A percentile compares a stretch with the other conserved stretches of the same genome.
phyloP scores from a whole-genome alignment of 805 yeast species.

The Schwanniomyces sp. region DNA sequence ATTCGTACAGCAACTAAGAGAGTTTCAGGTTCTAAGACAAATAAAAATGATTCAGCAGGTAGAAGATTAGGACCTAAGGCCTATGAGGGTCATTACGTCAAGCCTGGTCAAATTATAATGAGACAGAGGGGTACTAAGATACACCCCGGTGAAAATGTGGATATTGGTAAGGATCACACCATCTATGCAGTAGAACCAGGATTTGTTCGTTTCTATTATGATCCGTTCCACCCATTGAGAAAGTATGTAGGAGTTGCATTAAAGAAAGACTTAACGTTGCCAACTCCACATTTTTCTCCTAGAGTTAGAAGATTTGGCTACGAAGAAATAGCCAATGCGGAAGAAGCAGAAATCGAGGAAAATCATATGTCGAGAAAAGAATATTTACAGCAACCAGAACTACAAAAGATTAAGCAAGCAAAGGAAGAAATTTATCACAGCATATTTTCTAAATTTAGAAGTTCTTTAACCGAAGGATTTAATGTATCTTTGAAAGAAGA shows the following conservation, averaged over 20 bases:
- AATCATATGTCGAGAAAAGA: slow-evolving; percentile 68
- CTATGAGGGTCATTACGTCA: slow-evolving; percentile 73
- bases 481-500: slow-evolving; percentile 23
- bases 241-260: slow-evolving; percentile 88
- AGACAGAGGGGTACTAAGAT: slow-evolving; percentile 95
- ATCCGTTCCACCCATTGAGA: slow-evolving; percentile 95
- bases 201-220: slow-evolving; percentile 83
- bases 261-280: slow-evolving; percentile 59
- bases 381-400: slow-evolving; percentile 52
- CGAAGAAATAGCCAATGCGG: slow-evolving; percentile 48
- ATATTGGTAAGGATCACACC: slow-evolving; percentile 92
- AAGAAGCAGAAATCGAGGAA: slow-evolving; percentile 58
- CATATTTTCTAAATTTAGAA: slow-evolving; percentile 8
- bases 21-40: slow-evolving; percentile 93
- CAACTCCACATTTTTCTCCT: slow-evolving; percentile 91
- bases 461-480: slow-evolving; percentile 21
- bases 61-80: slow-evolving; percentile 89
- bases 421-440: slow-evolving; percentile 43
- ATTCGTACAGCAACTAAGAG: slow-evolving; percentile 91
- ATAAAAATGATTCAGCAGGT: slow-evolving; percentile 93
- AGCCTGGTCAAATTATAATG: slow-evolving; percentile 82
- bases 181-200: slow-evolving; percentile 92
- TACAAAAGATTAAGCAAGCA: slow-evolving; percentile 37
- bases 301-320: slow-evolving; percentile 82
- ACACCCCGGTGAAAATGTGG: slow-evolving; percentile 90